Evolutionary conservation across 1,284 basidiomycete species (phyloP), one percentile per base, ranked within the genome.

Genomic region (Rhodotorula sp.): DNA sequence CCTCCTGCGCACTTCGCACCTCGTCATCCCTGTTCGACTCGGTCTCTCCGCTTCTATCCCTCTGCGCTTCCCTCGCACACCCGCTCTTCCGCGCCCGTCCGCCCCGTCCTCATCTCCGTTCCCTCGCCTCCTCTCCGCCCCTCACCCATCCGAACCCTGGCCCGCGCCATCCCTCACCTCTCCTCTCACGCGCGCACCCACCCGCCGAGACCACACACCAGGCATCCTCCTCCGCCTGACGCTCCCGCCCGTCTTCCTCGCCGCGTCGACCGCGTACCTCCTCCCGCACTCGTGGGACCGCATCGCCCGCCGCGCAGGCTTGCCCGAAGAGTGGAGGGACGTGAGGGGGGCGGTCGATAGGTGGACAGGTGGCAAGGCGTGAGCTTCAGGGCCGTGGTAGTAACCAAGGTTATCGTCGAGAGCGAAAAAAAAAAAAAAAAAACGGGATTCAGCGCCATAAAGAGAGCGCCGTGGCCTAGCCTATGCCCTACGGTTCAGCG

Each of bases 221-320:
- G 80, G 80, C 52, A 79, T 92, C 69, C 85, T 88, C 48, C 82
- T 87, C 21, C 89, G 92, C 49, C 79, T 90, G 69, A 75, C 89
- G 50, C 84, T 92, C 16, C 92, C 92, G 0, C 90, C 92, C 0
- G 74, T 86, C 23, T 86, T 92, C 77, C 82, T 92, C 75, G 71
- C 88, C 67, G 81, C 86, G 66, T 88, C 91, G 49, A 83, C 88
- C 69, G 84, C 87, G 72, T 88, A 93, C 81, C 92, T 93, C 86
- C 86, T 93, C 50, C 92, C 92, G 12, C 85, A 88, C 79, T 91
- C 91, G 10, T 86, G 89, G 4, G 79, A 83, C 68, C 93, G 92
- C 17, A 53, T 53, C 42, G 52, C 52, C 16, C 50, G 42, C 3
- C 52, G 44, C n/a, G 19, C 44, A 1, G 52, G 61, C 23, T 12